Percentiles rank a stretch among this genome's conserved stretches.
Evolutionary conservation across 805 yeast genomes (phyloP).

Genomic region (Candida awuae): DNA sequence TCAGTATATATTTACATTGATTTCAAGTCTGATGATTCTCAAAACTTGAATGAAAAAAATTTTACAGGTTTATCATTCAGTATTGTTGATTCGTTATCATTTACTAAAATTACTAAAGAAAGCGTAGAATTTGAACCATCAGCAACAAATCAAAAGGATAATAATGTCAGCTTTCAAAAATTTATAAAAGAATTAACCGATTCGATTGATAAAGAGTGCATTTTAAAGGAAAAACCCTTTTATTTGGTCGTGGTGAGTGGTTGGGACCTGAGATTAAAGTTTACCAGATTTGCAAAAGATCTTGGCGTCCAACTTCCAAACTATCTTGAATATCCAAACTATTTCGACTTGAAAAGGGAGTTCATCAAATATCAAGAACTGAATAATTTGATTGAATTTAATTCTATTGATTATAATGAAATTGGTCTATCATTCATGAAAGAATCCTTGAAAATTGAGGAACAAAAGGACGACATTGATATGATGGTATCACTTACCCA

Average conservation of each 20-base stretch:
- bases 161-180: constrained; percentile 2
- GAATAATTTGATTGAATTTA: constrained; percentile 9
- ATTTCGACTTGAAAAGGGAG: constrained; percentile 71
- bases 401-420: constrained; percentile 2
- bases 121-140: too few species aligned
- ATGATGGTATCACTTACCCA: constrained; percentile 3
- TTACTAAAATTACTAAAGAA: too few species aligned
- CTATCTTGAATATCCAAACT: constrained; percentile 65
- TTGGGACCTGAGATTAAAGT: constrained; percentile 67
- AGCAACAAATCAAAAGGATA: too few species aligned
- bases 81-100: too few species aligned
- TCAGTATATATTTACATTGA: constrained; percentile 2
- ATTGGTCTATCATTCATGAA: constrained; percentile 1
- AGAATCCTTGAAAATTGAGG: constrained; percentile 1
- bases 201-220: constrained; percentile 6
- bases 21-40: constrained; percentile 1
- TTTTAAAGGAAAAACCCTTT: constrained; percentile 35
- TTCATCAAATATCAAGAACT: constrained; percentile 58
- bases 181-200: constrained; percentile 8
- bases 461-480: background rate
- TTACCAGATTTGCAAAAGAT: constrained; percentile 77
- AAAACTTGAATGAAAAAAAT: constrained; percentile 1
- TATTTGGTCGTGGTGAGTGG: constrained; percentile 57
- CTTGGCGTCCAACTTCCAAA: constrained; percentile 63
- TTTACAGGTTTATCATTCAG: background rate